Conservation (phyloP, 306 rosid species). For the Quercus agrifolia region DNA sequence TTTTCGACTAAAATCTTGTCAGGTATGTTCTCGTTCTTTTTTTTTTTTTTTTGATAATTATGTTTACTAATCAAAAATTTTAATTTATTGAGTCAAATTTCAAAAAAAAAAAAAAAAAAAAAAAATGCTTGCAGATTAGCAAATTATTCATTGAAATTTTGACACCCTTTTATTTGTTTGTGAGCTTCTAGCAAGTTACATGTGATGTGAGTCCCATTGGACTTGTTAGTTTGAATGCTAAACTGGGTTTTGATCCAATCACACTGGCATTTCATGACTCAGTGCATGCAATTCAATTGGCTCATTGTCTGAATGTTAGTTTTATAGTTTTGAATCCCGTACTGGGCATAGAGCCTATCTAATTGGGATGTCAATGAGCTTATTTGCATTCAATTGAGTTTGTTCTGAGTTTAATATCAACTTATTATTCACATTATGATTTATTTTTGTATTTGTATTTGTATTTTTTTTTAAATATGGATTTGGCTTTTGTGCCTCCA, state of each 20-base stretch:
- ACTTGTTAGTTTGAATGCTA: background rate
- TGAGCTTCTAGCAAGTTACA: background rate
- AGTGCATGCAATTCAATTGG: background rate
- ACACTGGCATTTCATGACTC: background rate
- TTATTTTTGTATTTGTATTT: background rate
- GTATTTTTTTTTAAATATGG: slow-evolving; percentile 23
- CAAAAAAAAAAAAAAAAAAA: too few species aligned
- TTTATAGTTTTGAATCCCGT: background rate
- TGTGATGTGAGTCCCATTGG: background rate
- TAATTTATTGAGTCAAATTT: background rate
- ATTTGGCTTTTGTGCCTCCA: slow-evolving; percentile 33
- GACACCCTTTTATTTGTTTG: background rate
- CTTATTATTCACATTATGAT: background rate
- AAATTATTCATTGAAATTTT: background rate
- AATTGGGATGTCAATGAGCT: background rate
- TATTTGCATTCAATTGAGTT: background rate
- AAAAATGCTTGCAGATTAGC: too few species aligned
- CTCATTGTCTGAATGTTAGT: background rate
- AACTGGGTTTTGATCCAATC: background rate
- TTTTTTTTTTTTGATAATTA: too few species aligned
- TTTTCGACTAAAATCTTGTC: background rate
- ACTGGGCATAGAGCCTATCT: background rate
- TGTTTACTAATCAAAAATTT: background rate
- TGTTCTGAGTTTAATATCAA: background rate
- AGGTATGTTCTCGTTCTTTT: background rate